These are phyloP conservation scores for Fusarium graminum DNA, from an alignment of 2,329 filamentous ascomycete species.

Conservation along the genomic window DNA sequence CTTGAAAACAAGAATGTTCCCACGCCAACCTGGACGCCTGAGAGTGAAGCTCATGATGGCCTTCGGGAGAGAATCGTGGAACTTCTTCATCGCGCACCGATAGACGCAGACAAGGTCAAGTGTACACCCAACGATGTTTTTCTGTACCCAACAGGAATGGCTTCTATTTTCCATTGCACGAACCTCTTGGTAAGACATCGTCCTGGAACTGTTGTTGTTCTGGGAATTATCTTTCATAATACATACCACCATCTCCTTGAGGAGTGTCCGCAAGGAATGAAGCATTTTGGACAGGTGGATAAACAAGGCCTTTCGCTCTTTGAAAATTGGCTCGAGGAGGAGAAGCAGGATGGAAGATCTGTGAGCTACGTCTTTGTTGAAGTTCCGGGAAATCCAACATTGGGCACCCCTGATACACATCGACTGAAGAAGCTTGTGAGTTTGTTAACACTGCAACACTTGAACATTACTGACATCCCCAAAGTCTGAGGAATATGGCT, in stretches of 20 bases:
- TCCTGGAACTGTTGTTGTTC: constrained; percentile 56
- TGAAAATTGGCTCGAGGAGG: constrained; percentile 59
- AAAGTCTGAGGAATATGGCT: constrained; percentile 58
- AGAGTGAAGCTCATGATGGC: constrained; percentile 54
- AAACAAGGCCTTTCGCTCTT: constrained; percentile 58
- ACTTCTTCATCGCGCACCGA: constrained; percentile 58
- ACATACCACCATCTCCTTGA: constrained; percentile 63
- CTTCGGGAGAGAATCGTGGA: constrained; percentile 58
- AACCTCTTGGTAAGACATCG: constrained; percentile 54
- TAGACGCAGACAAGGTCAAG: constrained; percentile 47
- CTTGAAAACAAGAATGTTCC: constrained; percentile 41
- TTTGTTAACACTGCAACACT: constrained; percentile 6
- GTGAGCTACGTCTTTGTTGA: constrained; percentile 65
- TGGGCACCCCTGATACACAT: constrained; percentile 52
- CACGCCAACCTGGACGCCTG: constrained; percentile 56
- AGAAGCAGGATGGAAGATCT: constrained; percentile 54
- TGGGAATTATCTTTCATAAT: constrained; percentile 66
- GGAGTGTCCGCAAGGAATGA: constrained; percentile 58
- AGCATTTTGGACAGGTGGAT: constrained; percentile 62
- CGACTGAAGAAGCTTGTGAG: constrained; percentile 58
- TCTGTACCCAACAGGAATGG: constrained; percentile 68
- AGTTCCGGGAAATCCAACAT: constrained; percentile 55
- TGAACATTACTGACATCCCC: background rate
- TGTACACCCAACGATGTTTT: constrained; percentile 59
- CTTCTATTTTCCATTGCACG: constrained; percentile 61